phyloP scores from a whole-genome alignment of 768 basidiomycete species.

The Roridomyces roridus region DNA sequence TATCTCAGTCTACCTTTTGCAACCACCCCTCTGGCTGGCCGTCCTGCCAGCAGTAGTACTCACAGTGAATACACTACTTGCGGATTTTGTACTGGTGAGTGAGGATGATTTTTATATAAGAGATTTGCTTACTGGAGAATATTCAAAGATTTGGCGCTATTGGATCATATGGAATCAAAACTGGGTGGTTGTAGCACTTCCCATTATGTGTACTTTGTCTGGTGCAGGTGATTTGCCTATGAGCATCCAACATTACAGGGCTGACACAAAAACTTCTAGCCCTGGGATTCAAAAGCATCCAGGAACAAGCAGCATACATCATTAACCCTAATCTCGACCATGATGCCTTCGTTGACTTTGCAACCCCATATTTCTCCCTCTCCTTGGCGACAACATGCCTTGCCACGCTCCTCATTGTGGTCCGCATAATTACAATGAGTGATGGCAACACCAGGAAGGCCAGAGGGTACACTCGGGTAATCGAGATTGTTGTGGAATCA shows the following conservation, averaged over 20 bases:
- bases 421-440: conserved; percentile 3
- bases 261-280: background rate
- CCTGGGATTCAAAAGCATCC: background rate
- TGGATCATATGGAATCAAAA: conserved; percentile 18
- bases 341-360: conserved; percentile 2
- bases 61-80: conserved; percentile 6
- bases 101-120: no score
- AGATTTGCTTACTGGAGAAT: background rate
- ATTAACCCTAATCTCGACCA: conserved; percentile 2
- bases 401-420: conserved; percentile 8
- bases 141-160: conserved; percentile 19
- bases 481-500: conserved; percentile 16
- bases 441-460: background rate
- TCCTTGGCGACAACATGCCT: conserved; percentile 7
- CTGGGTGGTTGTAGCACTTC: conserved; percentile 5
- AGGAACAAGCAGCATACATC: background rate
- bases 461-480: background rate
- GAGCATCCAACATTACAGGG: background rate
- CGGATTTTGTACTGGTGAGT: conserved; percentile 16
- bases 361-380: conserved; percentile 11
- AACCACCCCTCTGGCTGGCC: conserved; percentile 3
- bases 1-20: background rate
- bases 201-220: conserved; percentile 7
- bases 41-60: background rate
- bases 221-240: conserved; percentile 6